Evolutionary conservation across 2,329 filamentous ascomycete genomes (phyloP).

Genomic region (Tolypocladium amazonense): DNA sequence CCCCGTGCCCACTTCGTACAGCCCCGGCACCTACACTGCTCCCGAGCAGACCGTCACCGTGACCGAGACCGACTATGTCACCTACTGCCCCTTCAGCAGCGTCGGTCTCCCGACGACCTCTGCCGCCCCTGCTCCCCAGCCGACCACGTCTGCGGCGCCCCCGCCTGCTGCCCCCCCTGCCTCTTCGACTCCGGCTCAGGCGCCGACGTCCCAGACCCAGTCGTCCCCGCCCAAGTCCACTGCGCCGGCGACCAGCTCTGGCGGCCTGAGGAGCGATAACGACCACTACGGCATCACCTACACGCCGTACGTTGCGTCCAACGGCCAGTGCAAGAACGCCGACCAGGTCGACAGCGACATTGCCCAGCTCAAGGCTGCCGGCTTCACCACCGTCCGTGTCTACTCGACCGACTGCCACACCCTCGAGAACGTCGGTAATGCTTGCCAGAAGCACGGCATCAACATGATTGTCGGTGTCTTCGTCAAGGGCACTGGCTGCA

Average conservation of each 20-base stretch:
- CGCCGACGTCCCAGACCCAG: conserved; percentile 5
- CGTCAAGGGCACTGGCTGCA: conserved; percentile 56
- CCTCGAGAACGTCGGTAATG: conserved; percentile 63
- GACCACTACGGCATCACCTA: conserved; percentile 69
- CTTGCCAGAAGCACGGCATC: conserved; percentile 55
- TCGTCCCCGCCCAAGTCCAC: neutral
- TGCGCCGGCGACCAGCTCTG: conserved; percentile 10
- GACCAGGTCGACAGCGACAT: conserved; percentile 51
- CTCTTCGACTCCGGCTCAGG: neutral
- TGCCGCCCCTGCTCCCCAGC: conserved; percentile 16
- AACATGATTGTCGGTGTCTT: conserved; percentile 83
- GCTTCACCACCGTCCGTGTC: conserved; percentile 64
- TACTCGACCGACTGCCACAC: conserved; percentile 90
- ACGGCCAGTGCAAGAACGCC: conserved; percentile 54
- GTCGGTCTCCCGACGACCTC: conserved; percentile 23
- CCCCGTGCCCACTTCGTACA: conserved; percentile 53
- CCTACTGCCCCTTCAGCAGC: conserved; percentile 59
- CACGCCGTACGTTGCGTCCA: conserved; percentile 55
- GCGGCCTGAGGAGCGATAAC: conserved; percentile 28
- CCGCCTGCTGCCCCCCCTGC: conserved; percentile 4
- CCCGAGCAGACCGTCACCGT: conserved; percentile 57
- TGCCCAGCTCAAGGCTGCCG: conserved; percentile 47
- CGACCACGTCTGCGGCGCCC: conserved; percentile 11
- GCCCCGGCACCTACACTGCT: conserved; percentile 63
- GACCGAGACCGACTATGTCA: conserved; percentile 55